phyloP scores from a whole-genome alignment of 352 stramenopile genomes.

The Blastocystis hominis region DNA sequence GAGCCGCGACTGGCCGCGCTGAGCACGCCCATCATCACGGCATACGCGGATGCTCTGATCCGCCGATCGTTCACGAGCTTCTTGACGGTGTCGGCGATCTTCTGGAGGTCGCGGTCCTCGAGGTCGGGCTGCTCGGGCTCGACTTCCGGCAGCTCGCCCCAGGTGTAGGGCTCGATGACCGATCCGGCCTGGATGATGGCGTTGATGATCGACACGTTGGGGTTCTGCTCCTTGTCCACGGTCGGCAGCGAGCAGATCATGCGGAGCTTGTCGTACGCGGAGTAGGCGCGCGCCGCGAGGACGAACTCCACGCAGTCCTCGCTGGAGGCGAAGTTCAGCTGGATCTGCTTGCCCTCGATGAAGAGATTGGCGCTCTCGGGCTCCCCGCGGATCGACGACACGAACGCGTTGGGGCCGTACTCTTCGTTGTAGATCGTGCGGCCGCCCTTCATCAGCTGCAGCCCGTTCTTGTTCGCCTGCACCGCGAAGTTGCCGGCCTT shows the following conservation, averaged over 20 bases:
- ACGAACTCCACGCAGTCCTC: slow-evolving; percentile 12
- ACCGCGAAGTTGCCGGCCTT: neutral
- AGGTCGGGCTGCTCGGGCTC: slow-evolving; percentile 1
- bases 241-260: slow-evolving; percentile 54
- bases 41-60: slow-evolving; percentile 28
- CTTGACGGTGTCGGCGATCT: neutral
- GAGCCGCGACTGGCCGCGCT: slow-evolving; percentile 24
- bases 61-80: neutral
- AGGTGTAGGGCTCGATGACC: neutral
- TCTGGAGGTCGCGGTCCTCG: neutral
- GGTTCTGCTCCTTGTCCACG: slow-evolving; percentile 38
- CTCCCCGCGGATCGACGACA: neutral
- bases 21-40: slow-evolving; percentile 35
- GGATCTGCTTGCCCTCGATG: neutral
- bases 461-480: neutral
- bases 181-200: slow-evolving; percentile 40
- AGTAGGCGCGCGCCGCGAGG: slow-evolving; percentile 21
- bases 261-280: slow-evolving; percentile 34
- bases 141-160: neutral
- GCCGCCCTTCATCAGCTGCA: neutral
- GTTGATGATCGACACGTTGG: slow-evolving; percentile 19
- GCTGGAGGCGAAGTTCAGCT: neutral
- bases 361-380: neutral
- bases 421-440: slow-evolving; percentile 21
- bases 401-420: neutral